Evolutionary conservation across 2,329 filamentous ascomycete genomes (phyloP), one percentile per base, ranked within the genome.

Genomic region (Aspergillus niger): DNA sequence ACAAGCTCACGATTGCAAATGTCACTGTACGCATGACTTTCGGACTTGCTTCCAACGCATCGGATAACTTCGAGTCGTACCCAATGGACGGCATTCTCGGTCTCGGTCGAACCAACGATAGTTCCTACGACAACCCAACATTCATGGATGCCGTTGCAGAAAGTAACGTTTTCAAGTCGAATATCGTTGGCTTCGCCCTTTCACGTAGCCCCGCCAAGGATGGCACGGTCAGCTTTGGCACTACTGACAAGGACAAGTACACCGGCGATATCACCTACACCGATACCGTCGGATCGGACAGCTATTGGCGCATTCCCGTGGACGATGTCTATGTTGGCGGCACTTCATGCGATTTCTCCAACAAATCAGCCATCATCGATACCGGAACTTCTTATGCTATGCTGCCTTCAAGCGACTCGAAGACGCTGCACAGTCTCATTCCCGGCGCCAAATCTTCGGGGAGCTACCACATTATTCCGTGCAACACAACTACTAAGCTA

Each of bases 41-140:
- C 69, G 92, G 92, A 4, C 77, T 93, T 61, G 91, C 90, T 22
- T 85, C 83, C 36, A 83, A 83, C 24, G 90, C 90, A 2, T 92
- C 91, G 1, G 77, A 86, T 55, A 88, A 95, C 64, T 96, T 97
- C 74, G 77, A 80, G 28, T 83, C 85, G 55, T 96, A 94, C 68
- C 89, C 91, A 1, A 92, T 96, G 75, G 92, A 97, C 73, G 92
- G 92, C 24, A 96, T 97, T 52, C 79, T 97, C 2, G 92, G 92
- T 3, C 78, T 96, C 24, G 89, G 90, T 15, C 87, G 88, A 67
- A 83, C 83, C 62, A 79, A 81, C 10, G 84, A 83, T 2, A 80
- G 79, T 38, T 83, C 73, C 3, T 72, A 80, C 60, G 71, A 71
- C 3, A 70, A 84, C 5, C 85, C 89, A 20, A 91, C 87, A 48